Evolutionary conservation across 2,329 filamentous ascomycete genomes (phyloP).

Genomic region (Claviceps arundinis): DNA sequence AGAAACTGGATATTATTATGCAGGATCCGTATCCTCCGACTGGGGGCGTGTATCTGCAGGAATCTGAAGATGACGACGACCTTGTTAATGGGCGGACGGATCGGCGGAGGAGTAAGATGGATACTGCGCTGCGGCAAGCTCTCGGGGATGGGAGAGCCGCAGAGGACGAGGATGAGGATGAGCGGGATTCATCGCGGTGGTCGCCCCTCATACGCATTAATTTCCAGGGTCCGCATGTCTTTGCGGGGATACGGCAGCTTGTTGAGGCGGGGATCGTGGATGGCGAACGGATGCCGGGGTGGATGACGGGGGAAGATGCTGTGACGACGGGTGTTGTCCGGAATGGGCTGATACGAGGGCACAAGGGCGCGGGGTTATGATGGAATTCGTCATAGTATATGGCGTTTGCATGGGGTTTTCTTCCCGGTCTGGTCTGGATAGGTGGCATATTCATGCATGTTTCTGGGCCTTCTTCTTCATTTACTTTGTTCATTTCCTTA

Average conservation of each 20-base stretch:
- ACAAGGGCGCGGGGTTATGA: slow-evolving; percentile 42
- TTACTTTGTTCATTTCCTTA: neutral
- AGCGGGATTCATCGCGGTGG: slow-evolving; percentile 17
- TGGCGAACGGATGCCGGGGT: slow-evolving; percentile 68
- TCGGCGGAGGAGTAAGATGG: slow-evolving; percentile 22
- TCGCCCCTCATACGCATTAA: slow-evolving; percentile 40
- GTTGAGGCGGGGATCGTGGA: slow-evolving; percentile 67
- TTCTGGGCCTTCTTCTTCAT: slow-evolving; percentile 1
- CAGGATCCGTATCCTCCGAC: slow-evolving; percentile 40
- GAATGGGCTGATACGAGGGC: slow-evolving; percentile 48
- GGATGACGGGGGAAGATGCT: slow-evolving; percentile 81
- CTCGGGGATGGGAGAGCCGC: slow-evolving; percentile 11
- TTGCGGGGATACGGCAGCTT: slow-evolving; percentile 64
- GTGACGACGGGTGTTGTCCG: slow-evolving; percentile 60
- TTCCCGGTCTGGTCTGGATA: slow-evolving; percentile 1
- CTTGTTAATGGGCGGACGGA: slow-evolving; percentile 8
- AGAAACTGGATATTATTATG: slow-evolving; percentile 46
- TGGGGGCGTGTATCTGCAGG: slow-evolving; percentile 7
- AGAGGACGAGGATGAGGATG: slow-evolving; percentile 14
- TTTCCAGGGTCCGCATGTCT: slow-evolving; percentile 66
- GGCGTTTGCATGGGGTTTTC: slow-evolving; percentile 1
- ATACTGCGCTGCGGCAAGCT: slow-evolving; percentile 20
- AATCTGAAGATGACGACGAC: slow-evolving; percentile 14
- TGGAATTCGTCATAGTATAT: slow-evolving; percentile 4
- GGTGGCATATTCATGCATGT: slow-evolving; percentile 5